phyloP scores from a whole-genome alignment of 305 asterid species.

The Coffea humblotiana region DNA sequence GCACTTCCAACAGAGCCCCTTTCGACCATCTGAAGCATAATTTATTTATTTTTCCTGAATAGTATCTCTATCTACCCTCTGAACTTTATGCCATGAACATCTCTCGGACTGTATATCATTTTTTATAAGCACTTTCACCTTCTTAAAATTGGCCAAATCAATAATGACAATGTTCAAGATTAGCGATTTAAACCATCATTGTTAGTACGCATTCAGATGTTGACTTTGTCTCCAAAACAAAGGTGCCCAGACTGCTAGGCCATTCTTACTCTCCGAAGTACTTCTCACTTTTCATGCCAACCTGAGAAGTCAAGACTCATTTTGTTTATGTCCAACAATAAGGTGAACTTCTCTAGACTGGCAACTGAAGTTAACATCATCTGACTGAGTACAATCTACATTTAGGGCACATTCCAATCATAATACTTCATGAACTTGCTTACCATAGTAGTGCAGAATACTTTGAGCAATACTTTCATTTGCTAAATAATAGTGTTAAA shows the following conservation, averaged over 20 bases:
- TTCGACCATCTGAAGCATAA: too few species aligned
- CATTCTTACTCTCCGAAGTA: not conserved
- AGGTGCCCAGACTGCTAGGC: not conserved
- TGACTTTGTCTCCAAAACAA: too few species aligned
- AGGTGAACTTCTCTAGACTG: not conserved
- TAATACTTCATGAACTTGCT: not conserved
- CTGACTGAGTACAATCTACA: not conserved
- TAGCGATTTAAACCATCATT: not conserved
- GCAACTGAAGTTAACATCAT: not conserved
- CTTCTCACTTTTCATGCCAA: not conserved
- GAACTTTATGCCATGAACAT: not conserved
- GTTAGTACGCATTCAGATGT: not conserved
- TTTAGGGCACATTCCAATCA: not conserved
- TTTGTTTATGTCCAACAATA: too few species aligned
- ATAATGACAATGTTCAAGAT: not conserved
- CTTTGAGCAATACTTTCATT: too few species aligned
- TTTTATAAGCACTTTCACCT: not conserved
- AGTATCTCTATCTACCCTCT: not conserved
- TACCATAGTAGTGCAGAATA: too few species aligned
- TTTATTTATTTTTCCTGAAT: not conserved
- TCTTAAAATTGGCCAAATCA: not conserved
- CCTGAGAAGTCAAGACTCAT: too few species aligned
- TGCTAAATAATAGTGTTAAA: too few species aligned
- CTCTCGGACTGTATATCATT: not conserved
- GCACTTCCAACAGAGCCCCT: not conserved